phyloP scores from a whole-genome alignment of 2,329 filamentous ascomycete species.

The Fusarium nodosum region DNA sequence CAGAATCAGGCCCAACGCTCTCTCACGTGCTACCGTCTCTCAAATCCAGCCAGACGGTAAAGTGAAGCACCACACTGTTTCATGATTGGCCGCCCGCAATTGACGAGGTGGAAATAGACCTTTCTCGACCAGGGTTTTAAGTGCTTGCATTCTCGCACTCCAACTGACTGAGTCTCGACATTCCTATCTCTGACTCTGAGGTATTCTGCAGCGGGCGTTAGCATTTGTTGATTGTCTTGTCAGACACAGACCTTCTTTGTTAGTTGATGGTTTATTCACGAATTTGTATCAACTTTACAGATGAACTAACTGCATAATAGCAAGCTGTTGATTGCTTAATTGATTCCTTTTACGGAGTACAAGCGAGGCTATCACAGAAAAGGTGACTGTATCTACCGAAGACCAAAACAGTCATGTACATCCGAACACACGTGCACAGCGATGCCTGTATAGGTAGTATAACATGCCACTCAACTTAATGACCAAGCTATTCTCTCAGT shows the following conservation, averaged over 20 bases:
- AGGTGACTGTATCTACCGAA: constrained; percentile 33
- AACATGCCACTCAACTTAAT: background rate
- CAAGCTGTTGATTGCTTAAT: constrained; percentile 1
- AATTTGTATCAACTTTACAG: background rate
- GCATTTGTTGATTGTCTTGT: background rate
- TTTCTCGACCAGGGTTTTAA: constrained; percentile 46
- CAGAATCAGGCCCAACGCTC: background rate
- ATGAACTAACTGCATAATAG: background rate
- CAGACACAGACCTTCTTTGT: background rate
- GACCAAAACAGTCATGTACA: constrained; percentile 5
- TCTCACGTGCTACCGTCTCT: constrained; percentile 24
- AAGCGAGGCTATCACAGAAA: constrained; percentile 19
- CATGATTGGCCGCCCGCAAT: constrained; percentile 41
- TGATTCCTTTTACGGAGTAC: background rate
- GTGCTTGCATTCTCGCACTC: constrained; percentile 45
- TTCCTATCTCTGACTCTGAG: background rate
- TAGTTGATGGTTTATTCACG: background rate
- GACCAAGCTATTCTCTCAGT: background rate
- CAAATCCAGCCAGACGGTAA: constrained; percentile 39
- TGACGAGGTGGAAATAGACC: constrained; percentile 37
- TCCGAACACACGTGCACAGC: constrained; percentile 11
- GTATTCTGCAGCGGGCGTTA: constrained; percentile 4
- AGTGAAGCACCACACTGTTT: constrained; percentile 15
- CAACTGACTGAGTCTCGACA: constrained; percentile 5
- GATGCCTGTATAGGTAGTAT: constrained; percentile 5